These are phyloP conservation scores for Jacaranda mimosifolia DNA, from an alignment of 257 asterid genomes.

Conservation along the genomic window DNA sequence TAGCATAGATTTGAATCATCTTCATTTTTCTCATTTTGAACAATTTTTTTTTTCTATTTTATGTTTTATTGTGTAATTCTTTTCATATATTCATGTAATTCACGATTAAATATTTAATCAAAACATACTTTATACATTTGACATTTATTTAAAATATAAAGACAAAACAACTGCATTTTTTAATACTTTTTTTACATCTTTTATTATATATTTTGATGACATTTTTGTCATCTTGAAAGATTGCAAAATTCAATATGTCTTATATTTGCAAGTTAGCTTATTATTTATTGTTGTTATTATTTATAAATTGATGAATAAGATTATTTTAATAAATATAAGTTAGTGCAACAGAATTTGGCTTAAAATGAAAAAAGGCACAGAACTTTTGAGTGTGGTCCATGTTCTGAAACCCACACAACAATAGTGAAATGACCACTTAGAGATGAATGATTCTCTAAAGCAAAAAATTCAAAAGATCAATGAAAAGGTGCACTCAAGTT, in stretches of 20 bases:
- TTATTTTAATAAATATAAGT: background rate
- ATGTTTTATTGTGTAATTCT: too few species aligned
- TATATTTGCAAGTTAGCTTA: background rate
- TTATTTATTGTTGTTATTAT: too few species aligned
- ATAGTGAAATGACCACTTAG: constrained; percentile 40
- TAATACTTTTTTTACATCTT: background rate
- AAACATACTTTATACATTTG: too few species aligned
- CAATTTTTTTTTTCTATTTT: too few species aligned
- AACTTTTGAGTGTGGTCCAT: constrained; percentile 38
- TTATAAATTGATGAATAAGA: too few species aligned
- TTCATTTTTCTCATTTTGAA: too few species aligned
- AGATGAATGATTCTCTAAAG: constrained; percentile 32
- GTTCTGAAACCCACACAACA: constrained; percentile 36
- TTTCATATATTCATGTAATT: too few species aligned
- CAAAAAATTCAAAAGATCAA: constrained; percentile 30
- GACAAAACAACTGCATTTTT: too few species aligned
- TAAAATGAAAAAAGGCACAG: constrained; percentile 6
- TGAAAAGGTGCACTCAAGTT: constrained; percentile 26
- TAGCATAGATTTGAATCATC: too few species aligned
- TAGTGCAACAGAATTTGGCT: background rate
- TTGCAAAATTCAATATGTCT: background rate
- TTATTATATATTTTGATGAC: background rate
- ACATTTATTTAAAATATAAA: too few species aligned
- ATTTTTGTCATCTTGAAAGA: background rate
- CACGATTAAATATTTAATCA: too few species aligned